These are phyloP conservation scores for Podochytrium sp. DNA, from an alignment of 192 early-diverging fungal species.

Conservation along the genomic window DNA sequence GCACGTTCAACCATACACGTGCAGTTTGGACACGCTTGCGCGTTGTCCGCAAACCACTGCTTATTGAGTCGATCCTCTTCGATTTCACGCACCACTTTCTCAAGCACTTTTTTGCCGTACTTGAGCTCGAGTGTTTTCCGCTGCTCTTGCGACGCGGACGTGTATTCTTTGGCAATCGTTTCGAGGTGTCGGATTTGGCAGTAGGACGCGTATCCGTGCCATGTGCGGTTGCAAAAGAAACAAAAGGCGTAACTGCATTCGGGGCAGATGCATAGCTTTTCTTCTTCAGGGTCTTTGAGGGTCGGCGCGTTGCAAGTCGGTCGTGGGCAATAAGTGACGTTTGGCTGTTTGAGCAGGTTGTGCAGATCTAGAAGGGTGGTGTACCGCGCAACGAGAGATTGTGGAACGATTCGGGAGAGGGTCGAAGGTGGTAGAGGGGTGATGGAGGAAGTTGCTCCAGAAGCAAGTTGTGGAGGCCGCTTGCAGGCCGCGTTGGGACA, in stretches of 20 bases:
- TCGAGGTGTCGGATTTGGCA: constrained; percentile 35
- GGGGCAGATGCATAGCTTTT: constrained; percentile 45
- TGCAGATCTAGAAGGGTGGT: constrained; percentile 7
- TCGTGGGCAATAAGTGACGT: constrained; percentile 47
- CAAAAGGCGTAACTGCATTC: constrained; percentile 44
- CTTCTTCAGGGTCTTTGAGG: constrained; percentile 32
- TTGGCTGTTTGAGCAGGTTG: constrained; percentile 20
- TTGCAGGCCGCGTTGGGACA: constrained; percentile 37
- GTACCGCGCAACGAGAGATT: constrained; percentile 26
- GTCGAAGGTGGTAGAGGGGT: background rate
- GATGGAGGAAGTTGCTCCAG: too few species aligned
- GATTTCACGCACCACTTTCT: constrained; percentile 19
- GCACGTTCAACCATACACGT: background rate
- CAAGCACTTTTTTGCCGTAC: constrained; percentile 43
- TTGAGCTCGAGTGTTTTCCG: constrained; percentile 23
- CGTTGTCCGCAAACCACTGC: constrained; percentile 31
- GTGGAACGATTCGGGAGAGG: background rate
- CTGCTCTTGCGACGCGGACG: background rate
- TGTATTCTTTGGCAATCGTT: constrained; percentile 29
- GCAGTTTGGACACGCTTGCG: constrained; percentile 42
- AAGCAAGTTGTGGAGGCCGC: background rate
- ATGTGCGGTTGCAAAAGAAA: constrained; percentile 36
- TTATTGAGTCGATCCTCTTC: constrained; percentile 30
- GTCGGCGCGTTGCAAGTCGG: constrained; percentile 34
- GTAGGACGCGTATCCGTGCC: constrained; percentile 44